Base-by-base conservation (phyloP, 2,329 filamentous ascomycete genomes). In the Aspergillus unguis region DNA sequence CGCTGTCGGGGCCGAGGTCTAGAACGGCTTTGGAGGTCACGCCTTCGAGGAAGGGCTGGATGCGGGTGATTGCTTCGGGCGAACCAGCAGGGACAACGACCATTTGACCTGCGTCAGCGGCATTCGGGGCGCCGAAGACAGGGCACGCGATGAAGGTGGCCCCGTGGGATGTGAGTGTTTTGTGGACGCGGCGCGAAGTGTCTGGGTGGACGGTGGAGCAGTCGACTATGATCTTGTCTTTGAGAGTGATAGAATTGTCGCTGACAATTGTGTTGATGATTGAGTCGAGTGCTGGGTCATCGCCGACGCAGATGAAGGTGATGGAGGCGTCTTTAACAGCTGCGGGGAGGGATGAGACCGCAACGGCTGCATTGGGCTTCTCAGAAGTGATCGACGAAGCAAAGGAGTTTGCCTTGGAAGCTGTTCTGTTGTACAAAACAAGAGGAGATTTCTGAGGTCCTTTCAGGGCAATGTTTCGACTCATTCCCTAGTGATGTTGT, bases 201-300 rank as follows among this genome's bases (percentile, higher is more conserved):
- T 92, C 86, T 0, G 92, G 91, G 69, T 94, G 88, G 33, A 96
- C 83, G 27, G 91, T 96, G 3, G 89, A 94, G 78, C 87, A 92
- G 66, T 96, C 91, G 31, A 95, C 81, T 60, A 96, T 85, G 11
- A 94, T 76, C 74, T 95, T 96, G 56, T 83, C 85, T 28, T 77
- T 77, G 17, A 88, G 73, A 52, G 83, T 74, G 17, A 73, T 65
- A 44, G 80, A 63, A 5, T 56, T 10, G 25, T 63, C 57, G 3
- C 59, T 40, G 3, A 90, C 73, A 29, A 86, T 80, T 3, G 77
- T 67, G 38, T 78, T 70, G 54, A 90, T 79, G 23, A 84, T 82
- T 4, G 80, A 74, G 52, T 83, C 80, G 40, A 95, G 83, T 4
- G 88, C 87, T 2, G 80, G 76, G 67, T 96, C 91, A 65, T 94